phyloP scores from a whole-genome alignment of 805 yeast genomes.

The Clavispora fructus region DNA sequence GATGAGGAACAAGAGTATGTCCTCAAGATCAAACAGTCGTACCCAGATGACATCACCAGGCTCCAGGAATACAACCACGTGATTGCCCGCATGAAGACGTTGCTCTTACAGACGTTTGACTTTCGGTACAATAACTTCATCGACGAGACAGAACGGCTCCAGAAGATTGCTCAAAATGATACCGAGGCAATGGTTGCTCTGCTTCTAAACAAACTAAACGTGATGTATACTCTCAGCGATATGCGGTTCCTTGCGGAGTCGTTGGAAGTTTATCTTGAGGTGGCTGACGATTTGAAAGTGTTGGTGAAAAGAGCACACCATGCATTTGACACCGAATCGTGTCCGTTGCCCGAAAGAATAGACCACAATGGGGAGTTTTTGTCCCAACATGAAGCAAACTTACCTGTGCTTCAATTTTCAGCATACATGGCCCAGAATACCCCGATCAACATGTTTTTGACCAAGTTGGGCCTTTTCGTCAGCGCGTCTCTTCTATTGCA shows the following conservation, averaged over 20 bases:
- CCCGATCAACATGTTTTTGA: constrained; percentile 8
- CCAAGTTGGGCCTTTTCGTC: constrained; percentile 24
- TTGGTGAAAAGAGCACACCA: not conserved
- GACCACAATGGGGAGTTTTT: constrained; percentile 4
- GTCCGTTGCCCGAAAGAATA: not conserved
- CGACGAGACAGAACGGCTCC: constrained; percentile 8
- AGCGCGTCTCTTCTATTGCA: constrained; percentile 33
- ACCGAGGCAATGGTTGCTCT: constrained; percentile 9
- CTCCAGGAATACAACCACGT: constrained; percentile 50
- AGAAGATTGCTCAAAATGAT: constrained; percentile 31
- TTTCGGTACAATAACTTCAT: constrained; percentile 12
- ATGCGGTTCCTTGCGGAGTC: constrained; percentile 61
- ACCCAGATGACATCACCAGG: constrained; percentile 31
- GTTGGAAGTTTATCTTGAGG: constrained; percentile 42
- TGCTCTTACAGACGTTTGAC: constrained; percentile 50
- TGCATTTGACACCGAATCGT: not conserved
- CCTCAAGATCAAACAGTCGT: constrained; percentile 35
- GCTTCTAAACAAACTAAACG: constrained; percentile 42
- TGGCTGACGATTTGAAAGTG: constrained; percentile 26
- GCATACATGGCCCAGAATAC: constrained; percentile 1
- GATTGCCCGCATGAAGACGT: constrained; percentile 40
- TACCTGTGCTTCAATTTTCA: constrained; percentile 6
- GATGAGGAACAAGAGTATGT: constrained; percentile 26
- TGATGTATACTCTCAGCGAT: constrained; percentile 49
- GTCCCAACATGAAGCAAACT: constrained; percentile 6